These are phyloP conservation scores for Talaromyces verruculosus DNA, from an alignment of 2,329 filamentous ascomycete species.

Conservation along the genomic window DNA sequence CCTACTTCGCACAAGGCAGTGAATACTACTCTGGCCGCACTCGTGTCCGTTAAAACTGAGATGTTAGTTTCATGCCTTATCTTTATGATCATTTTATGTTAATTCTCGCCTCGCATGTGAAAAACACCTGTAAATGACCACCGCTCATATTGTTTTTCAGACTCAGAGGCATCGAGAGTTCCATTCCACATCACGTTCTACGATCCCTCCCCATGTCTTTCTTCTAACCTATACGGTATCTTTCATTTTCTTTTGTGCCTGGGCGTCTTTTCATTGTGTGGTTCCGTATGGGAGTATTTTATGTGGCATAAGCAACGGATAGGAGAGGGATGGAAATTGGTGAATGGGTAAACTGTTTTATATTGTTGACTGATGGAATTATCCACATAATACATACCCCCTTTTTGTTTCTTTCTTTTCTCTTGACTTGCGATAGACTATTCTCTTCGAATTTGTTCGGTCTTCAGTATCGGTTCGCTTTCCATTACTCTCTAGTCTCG, in stretches of 20 bases:
- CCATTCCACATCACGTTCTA: background rate
- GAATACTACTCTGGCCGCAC: constrained; percentile 49
- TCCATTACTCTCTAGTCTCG: background rate
- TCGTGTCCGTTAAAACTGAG: constrained; percentile 33
- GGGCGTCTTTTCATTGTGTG: constrained; percentile 16
- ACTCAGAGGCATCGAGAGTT: background rate
- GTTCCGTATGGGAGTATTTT: constrained; percentile 16
- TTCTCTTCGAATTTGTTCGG: background rate
- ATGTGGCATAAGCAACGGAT: constrained; percentile 17
- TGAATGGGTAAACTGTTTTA: constrained; percentile 11
- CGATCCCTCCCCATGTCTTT: background rate
- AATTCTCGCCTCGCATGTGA: background rate
- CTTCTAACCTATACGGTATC: background rate
- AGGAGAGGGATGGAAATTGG: constrained; percentile 11
- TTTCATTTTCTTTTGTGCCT: constrained; percentile 3
- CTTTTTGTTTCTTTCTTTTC: background rate
- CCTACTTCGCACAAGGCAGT: constrained; percentile 68
- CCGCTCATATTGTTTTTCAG: background rate
- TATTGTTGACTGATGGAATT: constrained; percentile 12
- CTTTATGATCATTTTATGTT: constrained; percentile 9
- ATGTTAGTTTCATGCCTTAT: constrained; percentile 33
- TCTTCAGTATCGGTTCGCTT: background rate
- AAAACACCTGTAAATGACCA: background rate
- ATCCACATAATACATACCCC: constrained; percentile 19
- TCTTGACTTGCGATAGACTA: constrained; percentile 3